Conservation (phyloP, 2,329 filamentous ascomycete genomes). For the Fusarium sarcochroum region DNA sequence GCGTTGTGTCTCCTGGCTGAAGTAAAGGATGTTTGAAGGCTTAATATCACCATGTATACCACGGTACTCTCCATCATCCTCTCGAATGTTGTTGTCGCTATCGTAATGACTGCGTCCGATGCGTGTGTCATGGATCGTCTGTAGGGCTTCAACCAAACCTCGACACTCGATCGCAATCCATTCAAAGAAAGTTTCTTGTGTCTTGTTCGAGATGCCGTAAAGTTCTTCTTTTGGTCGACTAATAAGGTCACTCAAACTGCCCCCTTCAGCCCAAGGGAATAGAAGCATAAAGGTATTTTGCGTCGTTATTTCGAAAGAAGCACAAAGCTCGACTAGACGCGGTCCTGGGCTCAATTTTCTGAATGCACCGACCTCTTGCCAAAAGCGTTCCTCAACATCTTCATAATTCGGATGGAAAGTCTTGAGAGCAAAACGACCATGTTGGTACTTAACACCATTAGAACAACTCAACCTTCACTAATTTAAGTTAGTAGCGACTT, state of each 20-base stretch:
- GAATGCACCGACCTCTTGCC: neutral
- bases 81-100: neutral
- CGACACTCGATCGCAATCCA: neutral
- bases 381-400: neutral
- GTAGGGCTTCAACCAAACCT: neutral
- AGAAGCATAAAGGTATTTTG: slow-evolving; percentile 5
- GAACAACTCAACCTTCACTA: too few relatives aligned
- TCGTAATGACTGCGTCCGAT: neutral
- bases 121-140: neutral
- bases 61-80: neutral
- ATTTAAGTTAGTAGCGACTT: too few relatives aligned
- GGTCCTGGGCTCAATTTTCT: neutral
- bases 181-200: neutral
- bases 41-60: slow-evolving; percentile 12
- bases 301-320: neutral
- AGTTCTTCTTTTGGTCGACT: neutral
- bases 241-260: neutral
- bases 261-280: slow-evolving; percentile 10
- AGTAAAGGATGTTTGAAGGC: slow-evolving; percentile 1
- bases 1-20: neutral
- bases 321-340: neutral
- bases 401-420: neutral
- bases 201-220: too few relatives aligned
- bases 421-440: too few relatives aligned
- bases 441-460: too few relatives aligned